Conservation (phyloP, 208 protist genomes). For the Entamoeba invadens region DNA sequence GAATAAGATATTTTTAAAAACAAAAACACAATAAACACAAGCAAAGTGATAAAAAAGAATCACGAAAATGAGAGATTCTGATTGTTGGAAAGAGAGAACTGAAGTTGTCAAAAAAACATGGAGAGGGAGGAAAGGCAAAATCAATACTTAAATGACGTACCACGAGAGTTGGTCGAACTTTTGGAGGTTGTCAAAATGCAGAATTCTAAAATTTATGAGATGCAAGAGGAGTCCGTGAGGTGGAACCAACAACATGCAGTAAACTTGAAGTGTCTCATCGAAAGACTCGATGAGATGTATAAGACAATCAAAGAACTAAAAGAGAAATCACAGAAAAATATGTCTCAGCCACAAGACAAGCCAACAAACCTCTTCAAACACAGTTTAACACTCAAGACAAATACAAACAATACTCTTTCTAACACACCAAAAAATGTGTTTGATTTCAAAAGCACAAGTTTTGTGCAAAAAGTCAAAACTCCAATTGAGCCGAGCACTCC, state of each 20-base stretch:
- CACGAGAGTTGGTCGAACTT: background rate
- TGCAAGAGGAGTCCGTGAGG: background rate
- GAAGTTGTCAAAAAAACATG: background rate
- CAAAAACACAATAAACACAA: too few species aligned
- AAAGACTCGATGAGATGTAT: background rate
- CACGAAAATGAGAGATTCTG: too few species aligned
- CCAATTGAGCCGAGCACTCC: background rate
- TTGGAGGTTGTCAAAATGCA: background rate
- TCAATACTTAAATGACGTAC: background rate
- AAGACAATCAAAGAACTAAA: background rate
- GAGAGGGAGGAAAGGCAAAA: background rate
- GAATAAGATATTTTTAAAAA: too few species aligned
- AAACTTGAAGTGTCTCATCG: background rate
- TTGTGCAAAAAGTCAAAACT: background rate
- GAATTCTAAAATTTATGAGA: background rate
- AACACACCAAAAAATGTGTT: background rate
- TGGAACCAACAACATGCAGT: background rate
- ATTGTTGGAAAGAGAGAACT: too few species aligned
- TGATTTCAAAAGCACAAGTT: background rate
- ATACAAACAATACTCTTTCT: background rate
- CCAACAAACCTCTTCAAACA: background rate
- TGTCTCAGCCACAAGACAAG: background rate
- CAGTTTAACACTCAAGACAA: background rate
- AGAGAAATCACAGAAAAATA: background rate
- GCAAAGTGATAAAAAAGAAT: too few species aligned